These are phyloP conservation scores for Filosporella fistucella DNA, from an alignment of 495 filamentous ascomycete species.

Conservation along the genomic window DNA sequence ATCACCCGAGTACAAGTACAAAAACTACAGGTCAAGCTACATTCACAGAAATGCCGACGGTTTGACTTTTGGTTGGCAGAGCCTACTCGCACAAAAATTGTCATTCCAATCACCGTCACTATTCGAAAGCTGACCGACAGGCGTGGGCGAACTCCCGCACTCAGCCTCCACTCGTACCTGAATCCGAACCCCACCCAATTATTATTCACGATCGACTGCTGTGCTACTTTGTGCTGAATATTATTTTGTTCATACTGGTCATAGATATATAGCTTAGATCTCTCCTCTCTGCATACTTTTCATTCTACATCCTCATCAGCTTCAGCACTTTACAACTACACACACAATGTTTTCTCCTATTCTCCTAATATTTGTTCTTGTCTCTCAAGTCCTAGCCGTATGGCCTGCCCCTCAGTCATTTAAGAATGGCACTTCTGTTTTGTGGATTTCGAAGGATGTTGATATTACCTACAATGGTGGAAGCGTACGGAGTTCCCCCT, in stretches of 20 bases:
- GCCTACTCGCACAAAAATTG: no score
- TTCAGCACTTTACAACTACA: neutral
- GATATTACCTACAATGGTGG: conserved; percentile 51
- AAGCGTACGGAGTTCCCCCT: conserved; percentile 38
- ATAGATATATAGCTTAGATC: neutral
- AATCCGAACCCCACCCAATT: neutral
- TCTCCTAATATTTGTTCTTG: conserved; percentile 7
- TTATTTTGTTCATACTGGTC: no score
- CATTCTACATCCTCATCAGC: neutral
- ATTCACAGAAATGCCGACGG: no score
- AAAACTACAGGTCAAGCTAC: no score
- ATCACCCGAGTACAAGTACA: no score
- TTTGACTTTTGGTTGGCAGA: no score
- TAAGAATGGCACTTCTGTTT: conserved; percentile 43
- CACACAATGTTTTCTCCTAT: conserved; percentile 12
- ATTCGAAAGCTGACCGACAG: no score
- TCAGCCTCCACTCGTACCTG: conserved; percentile 3
- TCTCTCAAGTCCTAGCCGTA: conserved; percentile 33
- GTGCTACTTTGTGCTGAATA: neutral
- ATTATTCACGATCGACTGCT: neutral
- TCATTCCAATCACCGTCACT: no score
- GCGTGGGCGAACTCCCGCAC: no score
- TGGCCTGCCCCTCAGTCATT: conserved; percentile 56
- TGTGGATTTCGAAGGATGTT: conserved; percentile 52
- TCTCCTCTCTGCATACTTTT: neutral